A percentile compares a stretch with the other conserved stretches of the same genome.
These are phyloP conservation scores for Tolypocladium amazonense DNA, from an alignment of 2,329 filamentous ascomycete species.

Conservation along the genomic window DNA sequence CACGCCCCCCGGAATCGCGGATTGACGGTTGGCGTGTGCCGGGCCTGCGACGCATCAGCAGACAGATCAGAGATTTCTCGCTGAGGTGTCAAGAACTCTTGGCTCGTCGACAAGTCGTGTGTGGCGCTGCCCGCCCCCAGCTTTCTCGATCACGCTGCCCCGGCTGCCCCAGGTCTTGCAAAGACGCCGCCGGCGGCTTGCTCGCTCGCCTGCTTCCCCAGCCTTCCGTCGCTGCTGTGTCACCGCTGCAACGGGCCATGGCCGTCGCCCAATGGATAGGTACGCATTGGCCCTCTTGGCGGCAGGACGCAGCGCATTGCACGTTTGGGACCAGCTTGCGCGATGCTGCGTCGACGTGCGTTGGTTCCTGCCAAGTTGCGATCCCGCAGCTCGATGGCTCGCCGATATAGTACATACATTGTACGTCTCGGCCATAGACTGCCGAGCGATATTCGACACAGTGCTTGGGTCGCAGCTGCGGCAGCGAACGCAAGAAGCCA, in stretches of 20 bases:
- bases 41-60: conserved; percentile 7
- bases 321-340: background rate
- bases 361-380: background rate
- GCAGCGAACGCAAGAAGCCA: background rate
- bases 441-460: background rate
- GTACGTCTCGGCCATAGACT: background rate
- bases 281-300: background rate
- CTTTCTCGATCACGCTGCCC: background rate
- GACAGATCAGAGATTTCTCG: conserved; percentile 10
- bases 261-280: background rate
- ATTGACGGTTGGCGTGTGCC: conserved; percentile 4
- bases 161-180: background rate
- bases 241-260: background rate
- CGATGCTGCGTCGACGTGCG: conserved; percentile 6
- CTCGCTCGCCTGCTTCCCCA: background rate
- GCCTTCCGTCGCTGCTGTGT: background rate
- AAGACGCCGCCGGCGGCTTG: background rate
- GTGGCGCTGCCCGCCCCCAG: background rate
- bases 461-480: background rate
- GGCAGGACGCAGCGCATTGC: background rate
- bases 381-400: background rate
- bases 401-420: background rate
- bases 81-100: background rate
- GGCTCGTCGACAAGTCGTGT: background rate
- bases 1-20: conserved; percentile 1